A percentile compares a stretch with the other conserved stretches of the same genome.
phyloP scores from a whole-genome alignment of 441 rosid species.

The Gossypium aridum region DNA sequence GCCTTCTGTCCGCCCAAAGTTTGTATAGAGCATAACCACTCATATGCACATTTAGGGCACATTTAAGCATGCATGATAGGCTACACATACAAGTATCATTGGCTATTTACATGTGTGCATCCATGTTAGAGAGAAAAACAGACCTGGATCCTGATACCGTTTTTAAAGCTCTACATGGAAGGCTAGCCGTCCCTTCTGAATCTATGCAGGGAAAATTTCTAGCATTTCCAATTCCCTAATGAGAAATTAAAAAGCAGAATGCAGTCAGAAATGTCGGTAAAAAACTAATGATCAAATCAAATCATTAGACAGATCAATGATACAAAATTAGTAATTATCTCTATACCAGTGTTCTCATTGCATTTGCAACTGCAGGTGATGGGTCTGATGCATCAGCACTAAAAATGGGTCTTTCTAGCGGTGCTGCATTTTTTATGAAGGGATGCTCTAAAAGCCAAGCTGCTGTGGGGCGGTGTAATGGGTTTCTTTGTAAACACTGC shows the following conservation, averaged over 20 bases:
- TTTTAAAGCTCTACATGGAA: slow-evolving; percentile 34
- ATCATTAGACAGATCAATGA: neutral
- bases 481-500: slow-evolving; percentile 78
- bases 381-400: slow-evolving; percentile 35
- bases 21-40: neutral
- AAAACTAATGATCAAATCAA: neutral
- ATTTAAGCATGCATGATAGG: neutral
- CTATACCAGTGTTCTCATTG: slow-evolving; percentile 49
- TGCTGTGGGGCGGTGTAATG: slow-evolving; percentile 75
- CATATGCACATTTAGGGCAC: neutral
- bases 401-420: slow-evolving; percentile 54
- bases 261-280: slow-evolving; percentile 15
- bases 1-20: neutral
- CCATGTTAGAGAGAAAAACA: slow-evolving; percentile 1
- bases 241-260: slow-evolving; percentile 15
- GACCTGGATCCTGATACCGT: slow-evolving; percentile 38
- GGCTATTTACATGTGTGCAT: neutral
- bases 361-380: slow-evolving; percentile 33
- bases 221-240: slow-evolving; percentile 38
- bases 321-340: neutral
- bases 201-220: slow-evolving; percentile 32
- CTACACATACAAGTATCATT: neutral
- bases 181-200: slow-evolving; percentile 26
- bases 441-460: slow-evolving; percentile 73
- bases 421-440: slow-evolving; percentile 66